Evolutionary conservation across 2,329 filamentous ascomycete genomes (phyloP).

Genomic region (Neoscytalidium dimidiatum): DNA sequence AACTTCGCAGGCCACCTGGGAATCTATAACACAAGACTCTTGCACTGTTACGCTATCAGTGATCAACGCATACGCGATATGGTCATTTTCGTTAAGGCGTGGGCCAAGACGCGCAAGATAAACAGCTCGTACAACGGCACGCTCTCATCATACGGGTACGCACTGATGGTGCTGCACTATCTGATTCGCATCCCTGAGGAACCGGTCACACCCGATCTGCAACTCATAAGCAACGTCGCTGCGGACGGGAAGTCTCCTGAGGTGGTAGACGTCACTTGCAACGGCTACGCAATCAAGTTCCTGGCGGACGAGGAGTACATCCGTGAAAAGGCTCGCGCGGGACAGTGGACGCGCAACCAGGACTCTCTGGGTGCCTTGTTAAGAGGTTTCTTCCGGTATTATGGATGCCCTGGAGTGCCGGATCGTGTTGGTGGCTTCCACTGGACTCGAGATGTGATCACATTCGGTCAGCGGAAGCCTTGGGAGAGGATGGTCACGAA

Average conservation of each 20-base stretch:
- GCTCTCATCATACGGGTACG: slow-evolving; percentile 86
- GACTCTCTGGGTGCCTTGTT: slow-evolving; percentile 72
- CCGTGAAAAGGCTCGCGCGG: slow-evolving; percentile 56
- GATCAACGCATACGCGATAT: slow-evolving; percentile 77
- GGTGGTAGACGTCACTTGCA: slow-evolving; percentile 48
- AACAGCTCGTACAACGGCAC: slow-evolving; percentile 87
- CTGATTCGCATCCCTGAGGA: slow-evolving; percentile 79
- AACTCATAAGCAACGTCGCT: slow-evolving; percentile 42
- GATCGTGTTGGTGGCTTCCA: slow-evolving; percentile 63
- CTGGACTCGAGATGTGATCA: slow-evolving; percentile 80
- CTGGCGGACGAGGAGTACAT: slow-evolving; percentile 77
- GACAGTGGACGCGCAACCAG: slow-evolving; percentile 66
- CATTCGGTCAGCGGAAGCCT: slow-evolving; percentile 61
- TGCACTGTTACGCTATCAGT: slow-evolving; percentile 79
- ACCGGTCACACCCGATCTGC: slow-evolving; percentile 82
- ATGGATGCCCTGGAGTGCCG: slow-evolving; percentile 59
- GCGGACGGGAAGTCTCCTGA: not conserved
- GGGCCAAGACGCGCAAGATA: slow-evolving; percentile 83
- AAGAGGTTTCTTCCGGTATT: slow-evolving; percentile 87
- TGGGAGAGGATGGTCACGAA: slow-evolving; percentile 70
- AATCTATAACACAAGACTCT: slow-evolving; percentile 78
- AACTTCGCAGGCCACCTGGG: slow-evolving; percentile 86
- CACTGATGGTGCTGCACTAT: slow-evolving; percentile 89
- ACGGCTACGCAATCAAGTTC: slow-evolving; percentile 73
- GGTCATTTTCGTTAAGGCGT: slow-evolving; percentile 85